A percentile compares a stretch with the other conserved stretches of the same genome.
phyloP scores from a whole-genome alignment of 257 asterid genomes.

The Thymus quinquecostatus region DNA sequence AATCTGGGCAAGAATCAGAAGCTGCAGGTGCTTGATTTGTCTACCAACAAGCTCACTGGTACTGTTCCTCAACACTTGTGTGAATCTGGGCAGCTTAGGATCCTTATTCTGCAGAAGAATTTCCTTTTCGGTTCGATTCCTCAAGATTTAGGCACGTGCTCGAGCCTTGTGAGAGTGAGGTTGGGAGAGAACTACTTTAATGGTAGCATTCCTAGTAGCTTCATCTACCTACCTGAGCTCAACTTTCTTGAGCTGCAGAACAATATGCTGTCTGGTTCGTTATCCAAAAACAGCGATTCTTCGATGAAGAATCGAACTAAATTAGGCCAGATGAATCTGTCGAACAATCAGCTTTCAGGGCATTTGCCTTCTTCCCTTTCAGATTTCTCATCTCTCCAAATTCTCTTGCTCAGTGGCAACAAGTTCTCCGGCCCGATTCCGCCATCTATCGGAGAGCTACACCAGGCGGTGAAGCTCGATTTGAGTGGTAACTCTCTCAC shows the following conservation, averaged over 20 bases:
- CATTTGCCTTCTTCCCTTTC: conserved; percentile 70
- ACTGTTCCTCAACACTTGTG: conserved; percentile 71
- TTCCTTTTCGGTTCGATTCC: conserved; percentile 85
- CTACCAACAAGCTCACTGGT: conserved; percentile 94
- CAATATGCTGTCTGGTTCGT: conserved; percentile 71
- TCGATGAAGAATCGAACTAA: conserved; percentile 49
- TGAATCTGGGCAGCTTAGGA: conserved; percentile 58
- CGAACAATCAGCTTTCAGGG: conserved; percentile 79
- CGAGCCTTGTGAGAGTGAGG: conserved; percentile 81
- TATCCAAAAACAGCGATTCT: conserved; percentile 51
- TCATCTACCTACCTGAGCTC: conserved; percentile 76
- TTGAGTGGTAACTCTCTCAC: conserved; percentile 60
- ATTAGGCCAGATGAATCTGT: conserved; percentile 70
- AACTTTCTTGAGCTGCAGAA: conserved; percentile 84
- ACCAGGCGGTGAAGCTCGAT: conserved; percentile 68
- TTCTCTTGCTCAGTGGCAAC: conserved; percentile 67
- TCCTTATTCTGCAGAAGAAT: conserved; percentile 65
- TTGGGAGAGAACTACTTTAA: conserved; percentile 81
- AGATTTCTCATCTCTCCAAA: conserved; percentile 67
- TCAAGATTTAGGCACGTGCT: conserved; percentile 65
- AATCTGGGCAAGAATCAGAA: conserved; percentile 65
- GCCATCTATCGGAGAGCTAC: conserved; percentile 72
- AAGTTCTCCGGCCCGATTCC: conserved; percentile 77
- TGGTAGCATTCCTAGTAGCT: conserved; percentile 79
- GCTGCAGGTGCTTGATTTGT: conserved; percentile 73